A percentile compares a stretch with the other conserved stretches of the same genome.
These are phyloP conservation scores for Puccinia coronata DNA, from an alignment of 1,284 basidiomycete species.

Conservation along the genomic window DNA sequence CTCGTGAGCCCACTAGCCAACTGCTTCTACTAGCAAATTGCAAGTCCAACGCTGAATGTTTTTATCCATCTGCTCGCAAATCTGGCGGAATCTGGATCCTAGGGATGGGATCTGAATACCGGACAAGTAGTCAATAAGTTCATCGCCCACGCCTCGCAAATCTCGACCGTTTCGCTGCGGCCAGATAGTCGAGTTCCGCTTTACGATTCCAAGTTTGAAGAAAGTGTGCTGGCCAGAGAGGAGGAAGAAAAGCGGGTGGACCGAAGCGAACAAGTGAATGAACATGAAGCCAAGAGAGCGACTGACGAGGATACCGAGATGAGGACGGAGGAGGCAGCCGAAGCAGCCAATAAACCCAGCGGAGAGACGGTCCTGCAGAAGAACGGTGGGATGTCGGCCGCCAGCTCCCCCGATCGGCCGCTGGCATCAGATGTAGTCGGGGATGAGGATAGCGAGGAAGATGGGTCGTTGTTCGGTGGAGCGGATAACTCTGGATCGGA, in stretches of 20 bases:
- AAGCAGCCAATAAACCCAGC: background rate
- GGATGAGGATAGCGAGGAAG: conserved; percentile 33
- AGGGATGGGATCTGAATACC: conserved; percentile 98
- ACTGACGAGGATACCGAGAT: conserved; percentile 7
- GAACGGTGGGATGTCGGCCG: background rate
- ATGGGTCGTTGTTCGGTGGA: conserved; percentile 41
- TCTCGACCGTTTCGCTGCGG: conserved; percentile 77
- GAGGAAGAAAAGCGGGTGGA: conserved; percentile 35
- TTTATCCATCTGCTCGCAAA: background rate
- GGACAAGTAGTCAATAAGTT: conserved; percentile 78
- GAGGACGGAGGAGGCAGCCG: conserved; percentile 52
- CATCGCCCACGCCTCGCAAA: conserved; percentile 79
- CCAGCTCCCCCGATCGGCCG: conserved; percentile 6
- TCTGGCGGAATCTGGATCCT: conserved; percentile 41
- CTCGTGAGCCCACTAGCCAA: conserved; percentile 67
- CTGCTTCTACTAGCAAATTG: background rate
- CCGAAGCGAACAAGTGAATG: conserved; percentile 43
- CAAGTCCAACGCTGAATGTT: background rate
- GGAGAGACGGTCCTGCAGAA: background rate
- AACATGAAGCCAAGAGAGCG: conserved; percentile 22
- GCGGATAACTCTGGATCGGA: conserved; percentile 36
- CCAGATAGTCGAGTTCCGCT: conserved; percentile 62
- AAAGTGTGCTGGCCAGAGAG: conserved; percentile 49
- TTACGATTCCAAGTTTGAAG: conserved; percentile 57
- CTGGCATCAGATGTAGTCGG: background rate